Conservation (phyloP, 768 basidiomycete genomes). For the Suillus paluster region DNA sequence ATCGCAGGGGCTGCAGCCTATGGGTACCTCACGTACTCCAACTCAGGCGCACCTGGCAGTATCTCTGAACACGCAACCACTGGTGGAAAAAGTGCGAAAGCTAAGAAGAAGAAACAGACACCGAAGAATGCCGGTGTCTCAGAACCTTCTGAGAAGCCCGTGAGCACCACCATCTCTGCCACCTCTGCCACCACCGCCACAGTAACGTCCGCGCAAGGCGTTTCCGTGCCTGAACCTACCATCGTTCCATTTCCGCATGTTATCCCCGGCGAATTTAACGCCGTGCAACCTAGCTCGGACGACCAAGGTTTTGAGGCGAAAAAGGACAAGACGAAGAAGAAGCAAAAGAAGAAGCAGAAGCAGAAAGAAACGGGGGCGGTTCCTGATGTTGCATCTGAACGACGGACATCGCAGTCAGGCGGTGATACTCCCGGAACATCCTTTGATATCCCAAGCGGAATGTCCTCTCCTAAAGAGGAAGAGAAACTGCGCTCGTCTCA, state of each 20-base stretch:
- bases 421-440: slow-evolving; percentile 23
- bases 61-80: background rate
- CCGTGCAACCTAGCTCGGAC: slow-evolving; percentile 16
- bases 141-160: slow-evolving; percentile 14
- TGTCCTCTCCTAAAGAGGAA: slow-evolving; percentile 35
- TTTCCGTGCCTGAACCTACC: slow-evolving; percentile 25
- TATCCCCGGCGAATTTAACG: slow-evolving; percentile 53
- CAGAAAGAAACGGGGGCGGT: slow-evolving; percentile 7
- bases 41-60: background rate
- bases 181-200: slow-evolving; percentile 19
- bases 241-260: slow-evolving; percentile 42
- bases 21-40: slow-evolving; percentile 37
- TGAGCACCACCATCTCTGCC: background rate
- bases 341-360: slow-evolving; percentile 29
- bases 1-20: slow-evolving; percentile 47
- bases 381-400: slow-evolving; percentile 14
- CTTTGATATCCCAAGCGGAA: slow-evolving; percentile 3
- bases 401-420: slow-evolving; percentile 7
- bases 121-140: slow-evolving; percentile 13
- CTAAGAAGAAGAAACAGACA: slow-evolving; percentile 35
- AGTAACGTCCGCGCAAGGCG: slow-evolving; percentile 14
- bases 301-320: background rate
- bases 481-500: slow-evolving; percentile 28
- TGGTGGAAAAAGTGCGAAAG: slow-evolving; percentile 30
- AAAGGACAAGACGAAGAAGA: slow-evolving; percentile 49